Percentiles rank a stretch among this genome's conserved stretches.
Conservation (phyloP, 148 eudicot genomes). For the Amaranthus hypochondriacus region DNA sequence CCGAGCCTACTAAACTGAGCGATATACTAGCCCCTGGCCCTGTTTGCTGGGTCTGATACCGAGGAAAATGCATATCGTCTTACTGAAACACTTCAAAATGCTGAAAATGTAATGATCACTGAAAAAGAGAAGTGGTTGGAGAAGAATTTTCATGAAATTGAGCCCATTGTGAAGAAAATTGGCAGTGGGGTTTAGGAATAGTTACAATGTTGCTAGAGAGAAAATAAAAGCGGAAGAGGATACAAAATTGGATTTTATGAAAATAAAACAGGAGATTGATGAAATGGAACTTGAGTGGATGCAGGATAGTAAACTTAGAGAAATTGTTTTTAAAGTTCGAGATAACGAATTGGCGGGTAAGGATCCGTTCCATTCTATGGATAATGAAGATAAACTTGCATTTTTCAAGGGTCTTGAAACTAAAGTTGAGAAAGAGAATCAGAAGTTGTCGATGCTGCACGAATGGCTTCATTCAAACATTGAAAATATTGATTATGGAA, state of each 20-base stretch:
- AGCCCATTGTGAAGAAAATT: conserved; percentile 65
- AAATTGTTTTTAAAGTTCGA: conserved; percentile 81
- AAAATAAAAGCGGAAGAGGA: conserved; percentile 42
- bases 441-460: conserved; percentile 57
- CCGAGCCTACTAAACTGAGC: background rate
- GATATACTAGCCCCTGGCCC: conserved; percentile 13
- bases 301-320: conserved; percentile 79
- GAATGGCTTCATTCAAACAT: conserved; percentile 82
- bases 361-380: conserved; percentile 78
- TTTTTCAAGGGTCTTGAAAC: conserved; percentile 78
- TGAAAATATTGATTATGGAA: conserved; percentile 92
- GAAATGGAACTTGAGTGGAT: conserved; percentile 82
- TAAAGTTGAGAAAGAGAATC: conserved; percentile 63
- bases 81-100: conserved; percentile 12
- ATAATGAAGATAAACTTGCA: conserved; percentile 59
- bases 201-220: conserved; percentile 57
- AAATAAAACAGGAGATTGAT: conserved; percentile 30
- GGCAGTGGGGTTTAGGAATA: conserved; percentile 68
- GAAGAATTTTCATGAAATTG: conserved; percentile 72
- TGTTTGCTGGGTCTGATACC: conserved; percentile 20
- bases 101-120: conserved; percentile 22
- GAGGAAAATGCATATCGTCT: conserved; percentile 7
- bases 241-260: conserved; percentile 29
- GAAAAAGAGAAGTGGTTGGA: conserved; percentile 68
- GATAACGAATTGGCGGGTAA: conserved; percentile 86